Conservation (phyloP, 2,329 filamentous ascomycete species). For the Ilyonectria sp. region DNA sequence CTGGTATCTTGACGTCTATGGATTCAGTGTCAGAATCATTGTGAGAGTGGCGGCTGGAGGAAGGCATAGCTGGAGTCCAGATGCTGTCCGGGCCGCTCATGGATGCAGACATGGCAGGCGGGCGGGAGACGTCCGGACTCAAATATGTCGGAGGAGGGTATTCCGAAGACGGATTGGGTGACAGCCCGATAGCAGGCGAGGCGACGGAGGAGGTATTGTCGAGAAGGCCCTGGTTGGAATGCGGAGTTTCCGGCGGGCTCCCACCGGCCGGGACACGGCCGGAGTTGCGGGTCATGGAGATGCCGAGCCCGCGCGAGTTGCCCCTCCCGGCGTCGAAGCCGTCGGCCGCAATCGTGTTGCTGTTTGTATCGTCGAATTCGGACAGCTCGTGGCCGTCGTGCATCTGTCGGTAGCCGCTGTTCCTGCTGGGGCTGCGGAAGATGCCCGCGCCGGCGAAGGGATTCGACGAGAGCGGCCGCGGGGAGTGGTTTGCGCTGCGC, state of each 20-base stretch:
- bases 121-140: conserved; percentile 28
- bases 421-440: conserved; percentile 38
- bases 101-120: conserved; percentile 9
- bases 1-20: conserved; percentile 24
- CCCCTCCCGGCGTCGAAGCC: background rate
- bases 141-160: conserved; percentile 27
- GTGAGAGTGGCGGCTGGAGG: conserved; percentile 19
- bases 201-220: conserved; percentile 14
- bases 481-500: conserved; percentile 8
- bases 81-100: conserved; percentile 36
- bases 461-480: conserved; percentile 16
- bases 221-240: conserved; percentile 39
- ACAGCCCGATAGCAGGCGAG: conserved; percentile 7
- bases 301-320: conserved; percentile 34
- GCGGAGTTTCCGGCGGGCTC: conserved; percentile 43
- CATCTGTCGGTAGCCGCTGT: conserved; percentile 43
- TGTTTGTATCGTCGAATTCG: conserved; percentile 28
- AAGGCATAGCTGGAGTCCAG: conserved; percentile 44
- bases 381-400: conserved; percentile 41
- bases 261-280: conserved; percentile 30
- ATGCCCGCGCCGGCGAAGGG: conserved; percentile 32
- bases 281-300: conserved; percentile 30
- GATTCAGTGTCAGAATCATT: background rate
- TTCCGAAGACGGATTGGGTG: conserved; percentile 4
- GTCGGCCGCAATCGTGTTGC: background rate